A percentile compares a stretch with the other conserved stretches of the same genome.
Evolutionary conservation across 352 stramenopile genomes (phyloP).

Genomic region (Globisporangium abappressorium): DNA sequence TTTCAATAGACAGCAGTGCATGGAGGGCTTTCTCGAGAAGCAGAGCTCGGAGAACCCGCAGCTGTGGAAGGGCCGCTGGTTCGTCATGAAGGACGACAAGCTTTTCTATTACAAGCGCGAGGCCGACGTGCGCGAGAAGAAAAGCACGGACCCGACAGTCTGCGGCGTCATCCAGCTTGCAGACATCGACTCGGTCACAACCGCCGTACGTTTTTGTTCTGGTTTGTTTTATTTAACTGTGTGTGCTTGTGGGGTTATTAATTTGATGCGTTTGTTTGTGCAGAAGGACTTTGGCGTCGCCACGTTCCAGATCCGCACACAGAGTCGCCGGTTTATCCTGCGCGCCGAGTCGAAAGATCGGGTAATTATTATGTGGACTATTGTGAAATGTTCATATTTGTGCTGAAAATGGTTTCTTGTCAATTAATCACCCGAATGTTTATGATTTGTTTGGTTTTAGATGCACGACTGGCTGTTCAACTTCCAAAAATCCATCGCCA

Average conservation of each 20-base stretch:
- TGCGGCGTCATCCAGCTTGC: conserved; percentile 79
- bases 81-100: conserved; percentile 85
- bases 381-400: background rate
- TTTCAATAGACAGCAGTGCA: conserved; percentile 49
- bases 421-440: background rate
- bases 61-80: conserved; percentile 79
- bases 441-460: conserved; percentile 22
- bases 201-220: conserved; percentile 46
- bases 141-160: conserved; percentile 52
- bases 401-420: background rate
- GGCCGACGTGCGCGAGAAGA: conserved; percentile 52
- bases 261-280: background rate
- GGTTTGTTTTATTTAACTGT: conserved; percentile 3
- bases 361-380: conserved; percentile 25
- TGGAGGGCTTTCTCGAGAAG: conserved; percentile 82
- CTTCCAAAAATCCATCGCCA: conserved; percentile 88
- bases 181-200: conserved; percentile 81
- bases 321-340: conserved; percentile 75
- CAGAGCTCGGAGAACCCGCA: conserved; percentile 70
- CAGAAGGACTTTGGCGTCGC: conserved; percentile 83
- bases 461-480: conserved; percentile 90
- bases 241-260: background rate
- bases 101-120: conserved; percentile 81
- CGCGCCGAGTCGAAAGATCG: conserved; percentile 80
- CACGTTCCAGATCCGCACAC: conserved; percentile 81